Conservation (phyloP, 306 rosid species). For the Amphicarpaea edgeworthii region DNA sequence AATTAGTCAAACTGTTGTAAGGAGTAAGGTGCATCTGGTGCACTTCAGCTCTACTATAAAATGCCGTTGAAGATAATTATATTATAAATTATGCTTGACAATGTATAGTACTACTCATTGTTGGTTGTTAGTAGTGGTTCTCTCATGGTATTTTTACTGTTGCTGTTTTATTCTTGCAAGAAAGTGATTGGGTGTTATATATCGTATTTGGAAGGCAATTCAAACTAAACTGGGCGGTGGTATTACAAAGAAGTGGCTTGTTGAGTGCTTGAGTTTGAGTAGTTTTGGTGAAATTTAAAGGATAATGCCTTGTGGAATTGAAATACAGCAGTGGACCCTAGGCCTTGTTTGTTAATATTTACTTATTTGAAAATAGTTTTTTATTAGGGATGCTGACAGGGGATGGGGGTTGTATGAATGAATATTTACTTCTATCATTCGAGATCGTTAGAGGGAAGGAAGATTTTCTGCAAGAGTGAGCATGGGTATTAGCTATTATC, state of each 20-base stretch:
- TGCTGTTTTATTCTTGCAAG: background rate
- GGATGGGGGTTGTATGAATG: background rate
- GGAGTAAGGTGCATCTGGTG: background rate
- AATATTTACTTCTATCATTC: conserved; percentile 7
- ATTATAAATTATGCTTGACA: conserved; percentile 7
- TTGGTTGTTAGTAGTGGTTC: conserved; percentile 5
- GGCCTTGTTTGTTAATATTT: background rate
- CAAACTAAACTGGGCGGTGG: conserved; percentile 9
- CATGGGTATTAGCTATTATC: conserved; percentile 23
- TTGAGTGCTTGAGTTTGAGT: background rate
- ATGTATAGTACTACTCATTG: background rate
- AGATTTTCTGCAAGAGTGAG: background rate
- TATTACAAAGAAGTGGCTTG: conserved; percentile 22
- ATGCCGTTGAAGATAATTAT: background rate
- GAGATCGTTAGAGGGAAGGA: background rate
- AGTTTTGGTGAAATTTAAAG: conserved; percentile 15
- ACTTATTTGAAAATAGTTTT: background rate
- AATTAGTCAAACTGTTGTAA: no score
- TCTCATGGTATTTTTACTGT: background rate
- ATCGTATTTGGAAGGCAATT: conserved; percentile 20
- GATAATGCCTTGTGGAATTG: background rate
- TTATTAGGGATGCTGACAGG: background rate
- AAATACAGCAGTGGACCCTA: background rate
- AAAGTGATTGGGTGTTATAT: conserved; percentile 1
- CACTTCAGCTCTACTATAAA: conserved; percentile 16